Evolutionary conservation across 768 basidiomycete species (phyloP).

Genomic region (Boletus subcaerulescens): DNA sequence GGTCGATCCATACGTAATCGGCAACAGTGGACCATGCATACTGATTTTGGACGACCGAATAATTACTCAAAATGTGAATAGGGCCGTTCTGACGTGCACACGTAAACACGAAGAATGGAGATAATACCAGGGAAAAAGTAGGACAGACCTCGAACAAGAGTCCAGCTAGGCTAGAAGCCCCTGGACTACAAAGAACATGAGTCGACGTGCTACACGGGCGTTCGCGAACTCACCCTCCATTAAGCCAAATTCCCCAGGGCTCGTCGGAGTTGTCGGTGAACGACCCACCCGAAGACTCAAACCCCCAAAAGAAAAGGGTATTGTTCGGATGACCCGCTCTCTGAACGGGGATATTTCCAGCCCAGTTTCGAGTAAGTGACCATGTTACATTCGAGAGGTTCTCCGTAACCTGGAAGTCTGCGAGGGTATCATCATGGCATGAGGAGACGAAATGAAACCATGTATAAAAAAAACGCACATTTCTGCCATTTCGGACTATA

Average conservation of each 20-base stretch:
- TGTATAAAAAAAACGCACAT: constrained; percentile 40
- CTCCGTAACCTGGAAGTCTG: constrained; percentile 59
- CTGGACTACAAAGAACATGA: constrained; percentile 41
- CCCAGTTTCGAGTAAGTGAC: constrained; percentile 45
- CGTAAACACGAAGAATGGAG: background rate
- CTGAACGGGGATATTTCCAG: constrained; percentile 62
- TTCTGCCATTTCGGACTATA: constrained; percentile 59
- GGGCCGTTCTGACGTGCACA: background rate
- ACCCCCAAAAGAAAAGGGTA: constrained; percentile 64
- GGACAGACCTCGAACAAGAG: constrained; percentile 38
- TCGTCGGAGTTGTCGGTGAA: constrained; percentile 43
- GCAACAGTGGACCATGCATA: background rate
- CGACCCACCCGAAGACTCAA: constrained; percentile 55
- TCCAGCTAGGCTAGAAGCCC: constrained; percentile 64
- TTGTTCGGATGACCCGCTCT: constrained; percentile 59
- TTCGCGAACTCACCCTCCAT: constrained; percentile 53
- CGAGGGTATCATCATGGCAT: background rate
- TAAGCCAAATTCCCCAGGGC: constrained; percentile 73
- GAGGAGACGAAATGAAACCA: too few relatives aligned
- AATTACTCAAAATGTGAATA: background rate
- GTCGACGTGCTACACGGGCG: background rate
- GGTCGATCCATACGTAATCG: background rate
- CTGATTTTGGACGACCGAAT: background rate
- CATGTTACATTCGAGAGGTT: constrained; percentile 59
- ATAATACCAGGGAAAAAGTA: background rate